Base-by-base conservation (phyloP, 148 eudicot species). In the Bassia scoparia region DNA sequence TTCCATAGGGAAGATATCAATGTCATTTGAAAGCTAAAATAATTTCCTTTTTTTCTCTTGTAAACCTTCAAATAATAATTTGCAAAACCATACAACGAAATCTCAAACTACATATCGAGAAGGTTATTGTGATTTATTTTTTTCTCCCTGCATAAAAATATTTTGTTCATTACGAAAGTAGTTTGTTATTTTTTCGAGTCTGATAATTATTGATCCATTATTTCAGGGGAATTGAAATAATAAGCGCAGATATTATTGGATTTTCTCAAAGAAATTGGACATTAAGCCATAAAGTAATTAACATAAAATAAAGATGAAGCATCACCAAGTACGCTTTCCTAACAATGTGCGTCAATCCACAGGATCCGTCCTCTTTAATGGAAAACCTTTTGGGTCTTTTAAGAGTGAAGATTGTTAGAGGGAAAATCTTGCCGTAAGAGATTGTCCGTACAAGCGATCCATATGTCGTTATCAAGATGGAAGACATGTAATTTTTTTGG, bases 391-490 rank as follows among this genome's bases (percentile, higher is more conserved):
- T 89, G 79, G 97, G 97, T 29, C 82, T 92, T 2, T 83, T 92
- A 14, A 82, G 96, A 68, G 82, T 92, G 33, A 85, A 87, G 50
- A 66, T 92, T 12, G 81, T 85, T 49, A 83, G 83, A 72, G 97
- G 97, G 1, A 67, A 86, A 87, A 92, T 78, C 91, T 92, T 23
- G 97, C 97, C 31, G 83, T 92, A 35, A 88, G 97, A 12, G 97
- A 92, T 73, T n/a, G 84, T 92, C 54, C 83, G 85, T 23, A 92
- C 80, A 71, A 92, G 97, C 52, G 97, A 92, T 74, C 96, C 97
- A 18, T 92, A 92, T 49, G 83, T 85, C 61, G 86, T 88, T 43
- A 72, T 92, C 75, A 86, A 70, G 74, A 82, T 89, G 90, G 97
- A 89, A 35, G 58, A 70, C 97, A 92, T 90, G 97, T 86, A 46